Percentiles rank a stretch among this genome's conserved stretches.
These are phyloP conservation scores for Cardiospermum halicacabum DNA, from an alignment of 345 rosid genomes.

Conservation along the genomic window DNA sequence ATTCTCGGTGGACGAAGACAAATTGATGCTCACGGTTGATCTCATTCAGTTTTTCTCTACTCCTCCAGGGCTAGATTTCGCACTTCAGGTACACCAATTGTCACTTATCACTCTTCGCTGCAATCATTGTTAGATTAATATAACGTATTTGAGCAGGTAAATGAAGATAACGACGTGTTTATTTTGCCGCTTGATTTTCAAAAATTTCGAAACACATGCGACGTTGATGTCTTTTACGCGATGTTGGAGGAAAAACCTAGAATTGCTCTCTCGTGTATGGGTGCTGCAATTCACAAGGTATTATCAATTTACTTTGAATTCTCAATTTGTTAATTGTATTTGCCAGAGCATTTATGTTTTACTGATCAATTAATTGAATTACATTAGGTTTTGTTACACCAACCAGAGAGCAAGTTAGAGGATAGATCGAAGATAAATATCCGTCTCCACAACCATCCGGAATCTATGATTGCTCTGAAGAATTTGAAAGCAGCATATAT, in stretches of 20 bases:
- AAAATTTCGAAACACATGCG: conserved; percentile 51
- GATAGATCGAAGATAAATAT: conserved; percentile 55
- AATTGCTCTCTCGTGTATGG: conserved; percentile 67
- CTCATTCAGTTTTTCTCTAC: conserved; percentile 66
- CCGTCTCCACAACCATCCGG: conserved; percentile 76
- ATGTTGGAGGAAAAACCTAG: conserved; percentile 68
- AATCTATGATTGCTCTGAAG: conserved; percentile 75
- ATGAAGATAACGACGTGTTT: conserved; percentile 46
- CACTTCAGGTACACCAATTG: conserved; percentile 49
- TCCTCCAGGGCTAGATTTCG: conserved; percentile 43
- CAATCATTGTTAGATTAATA: neutral
- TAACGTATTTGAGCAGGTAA: conserved; percentile 42
- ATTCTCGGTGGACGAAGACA: conserved; percentile 44
- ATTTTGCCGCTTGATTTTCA: conserved; percentile 66
- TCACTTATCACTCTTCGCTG: neutral
- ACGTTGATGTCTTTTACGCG: conserved; percentile 48
- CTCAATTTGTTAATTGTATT: neutral
- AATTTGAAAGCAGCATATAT: conserved; percentile 93
- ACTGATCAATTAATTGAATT: neutral
- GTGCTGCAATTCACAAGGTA: conserved; percentile 89
- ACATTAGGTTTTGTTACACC: conserved; percentile 40
- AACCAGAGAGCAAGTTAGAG: conserved; percentile 36
- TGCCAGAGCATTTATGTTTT: neutral
- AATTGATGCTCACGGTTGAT: conserved; percentile 43
- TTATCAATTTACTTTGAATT: neutral